Evolutionary conservation across 192 early-diverging fungal genomes (phyloP).

Genomic region (Coemansia sp.): DNA sequence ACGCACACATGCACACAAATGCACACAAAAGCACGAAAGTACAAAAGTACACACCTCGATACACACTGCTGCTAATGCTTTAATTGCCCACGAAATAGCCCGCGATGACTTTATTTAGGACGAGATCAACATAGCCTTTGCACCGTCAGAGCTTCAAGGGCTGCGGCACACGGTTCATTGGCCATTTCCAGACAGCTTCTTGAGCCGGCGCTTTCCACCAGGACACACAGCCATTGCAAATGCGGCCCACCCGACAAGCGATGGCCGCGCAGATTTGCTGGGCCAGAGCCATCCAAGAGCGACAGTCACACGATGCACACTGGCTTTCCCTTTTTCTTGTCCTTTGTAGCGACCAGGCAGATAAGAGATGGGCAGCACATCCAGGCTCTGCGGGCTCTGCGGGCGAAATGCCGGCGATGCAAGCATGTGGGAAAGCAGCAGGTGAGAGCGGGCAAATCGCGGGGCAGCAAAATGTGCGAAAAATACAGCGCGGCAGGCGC

Average conservation of each 20-base stretch:
- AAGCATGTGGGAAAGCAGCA: not conserved
- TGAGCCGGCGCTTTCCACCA: not conserved
- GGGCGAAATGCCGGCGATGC: not conserved
- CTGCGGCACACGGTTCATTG: not conserved
- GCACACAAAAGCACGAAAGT: not conserved
- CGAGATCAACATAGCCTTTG: no score
- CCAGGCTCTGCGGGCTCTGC: not conserved
- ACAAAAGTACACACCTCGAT: no score
- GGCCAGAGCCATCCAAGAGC: not conserved
- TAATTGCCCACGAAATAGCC: no score
- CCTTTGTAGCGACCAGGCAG: not conserved
- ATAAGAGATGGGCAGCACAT: not conserved
- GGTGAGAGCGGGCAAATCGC: not conserved
- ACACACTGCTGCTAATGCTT: no score
- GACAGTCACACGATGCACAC: not conserved
- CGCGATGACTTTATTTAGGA: no score
- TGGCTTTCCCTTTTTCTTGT: not conserved
- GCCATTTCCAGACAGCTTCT: not conserved
- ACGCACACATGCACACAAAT: not conserved
- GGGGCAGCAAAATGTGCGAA: constrained; percentile 5
- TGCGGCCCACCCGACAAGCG: not conserved
- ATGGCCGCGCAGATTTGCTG: not conserved
- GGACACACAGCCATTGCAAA: not conserved
- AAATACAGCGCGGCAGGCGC: constrained; percentile 3
- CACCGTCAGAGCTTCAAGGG: no score